Evolutionary conservation across 768 basidiomycete species (phyloP).

Genomic region (Mycena olivaceomarginata): DNA sequence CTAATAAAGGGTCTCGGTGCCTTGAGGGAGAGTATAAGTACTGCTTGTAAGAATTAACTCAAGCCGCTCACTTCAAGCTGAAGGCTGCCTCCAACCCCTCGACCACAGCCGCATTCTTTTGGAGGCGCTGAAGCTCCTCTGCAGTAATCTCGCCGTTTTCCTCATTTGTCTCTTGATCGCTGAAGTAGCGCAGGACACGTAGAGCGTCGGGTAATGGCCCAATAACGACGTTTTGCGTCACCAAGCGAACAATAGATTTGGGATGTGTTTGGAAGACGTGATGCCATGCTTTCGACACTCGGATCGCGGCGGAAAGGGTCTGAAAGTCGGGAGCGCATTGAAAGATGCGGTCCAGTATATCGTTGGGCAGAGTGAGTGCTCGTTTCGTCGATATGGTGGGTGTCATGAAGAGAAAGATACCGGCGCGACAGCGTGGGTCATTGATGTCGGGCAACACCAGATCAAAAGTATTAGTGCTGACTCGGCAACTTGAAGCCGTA

Average conservation of each 20-base stretch:
- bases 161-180: not conserved
- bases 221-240: slow-evolving; percentile 16
- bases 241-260: slow-evolving; percentile 7
- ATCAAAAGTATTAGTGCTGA: too few relatives aligned
- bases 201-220: slow-evolving; percentile 13
- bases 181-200: not conserved
- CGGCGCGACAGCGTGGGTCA: too few relatives aligned
- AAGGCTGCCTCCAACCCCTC: slow-evolving; percentile 17
- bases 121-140: not conserved
- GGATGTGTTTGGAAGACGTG: slow-evolving; percentile 18
- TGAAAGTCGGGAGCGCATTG: not conserved
- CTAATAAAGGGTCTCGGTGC: not conserved
- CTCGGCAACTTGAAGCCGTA: too few relatives aligned
- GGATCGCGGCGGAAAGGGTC: not conserved
- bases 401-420: too few relatives aligned
- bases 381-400: not conserved
- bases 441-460: too few relatives aligned
- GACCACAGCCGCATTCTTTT: slow-evolving; percentile 11
- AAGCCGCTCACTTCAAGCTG: slow-evolving; percentile 5
- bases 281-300: slow-evolving; percentile 23
- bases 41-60: not conserved
- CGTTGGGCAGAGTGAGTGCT: slow-evolving; percentile 14
- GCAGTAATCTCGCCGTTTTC: not conserved
- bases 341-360: slow-evolving; percentile 26
- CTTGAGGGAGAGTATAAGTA: not conserved